Evolutionary conservation across 2,329 filamentous ascomycete genomes (phyloP).

Genomic region (Fusarium oligoseptatum): DNA sequence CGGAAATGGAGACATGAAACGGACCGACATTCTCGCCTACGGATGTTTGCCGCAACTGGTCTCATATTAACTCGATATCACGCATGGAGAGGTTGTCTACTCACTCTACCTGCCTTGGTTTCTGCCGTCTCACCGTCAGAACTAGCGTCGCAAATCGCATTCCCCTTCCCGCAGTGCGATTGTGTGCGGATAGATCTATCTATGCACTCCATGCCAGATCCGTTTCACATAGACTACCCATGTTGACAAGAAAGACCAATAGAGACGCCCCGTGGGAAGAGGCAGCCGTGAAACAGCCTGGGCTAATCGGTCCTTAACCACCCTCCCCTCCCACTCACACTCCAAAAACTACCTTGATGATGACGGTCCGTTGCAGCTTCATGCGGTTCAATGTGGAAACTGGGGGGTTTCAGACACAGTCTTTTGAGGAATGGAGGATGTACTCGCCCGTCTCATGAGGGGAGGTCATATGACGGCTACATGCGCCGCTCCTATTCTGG

Average conservation of each 20-base stretch:
- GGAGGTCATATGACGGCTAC: constrained; percentile 1
- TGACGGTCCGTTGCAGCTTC: background rate
- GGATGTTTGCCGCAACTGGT: constrained; percentile 17
- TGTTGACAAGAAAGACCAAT: constrained; percentile 2
- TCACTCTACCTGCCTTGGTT: background rate
- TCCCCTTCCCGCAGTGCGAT: background rate
- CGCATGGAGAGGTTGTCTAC: background rate
- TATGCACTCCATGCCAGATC: background rate
- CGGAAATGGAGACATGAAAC: constrained; percentile 31
- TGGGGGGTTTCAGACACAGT: background rate
- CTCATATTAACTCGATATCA: constrained; percentile 20
- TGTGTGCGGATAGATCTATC: constrained; percentile 6
- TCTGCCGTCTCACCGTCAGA: constrained; percentile 2
- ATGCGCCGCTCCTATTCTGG: background rate
- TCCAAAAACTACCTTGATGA: background rate
- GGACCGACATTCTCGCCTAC: constrained; percentile 21
- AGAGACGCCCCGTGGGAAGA: background rate
- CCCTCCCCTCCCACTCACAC: background rate
- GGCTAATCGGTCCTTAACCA: background rate
- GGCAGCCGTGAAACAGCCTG: constrained; percentile 2
- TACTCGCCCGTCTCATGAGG: background rate
- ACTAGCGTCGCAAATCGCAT: constrained; percentile 6
- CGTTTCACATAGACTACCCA: constrained; percentile 12
- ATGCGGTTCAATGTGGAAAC: background rate
- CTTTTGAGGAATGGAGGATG: background rate